A percentile compares a stretch with the other conserved stretches of the same genome.
Evolutionary conservation across 306 rosid genomes (phyloP).

Genomic region (Ormosia semicastrata): DNA sequence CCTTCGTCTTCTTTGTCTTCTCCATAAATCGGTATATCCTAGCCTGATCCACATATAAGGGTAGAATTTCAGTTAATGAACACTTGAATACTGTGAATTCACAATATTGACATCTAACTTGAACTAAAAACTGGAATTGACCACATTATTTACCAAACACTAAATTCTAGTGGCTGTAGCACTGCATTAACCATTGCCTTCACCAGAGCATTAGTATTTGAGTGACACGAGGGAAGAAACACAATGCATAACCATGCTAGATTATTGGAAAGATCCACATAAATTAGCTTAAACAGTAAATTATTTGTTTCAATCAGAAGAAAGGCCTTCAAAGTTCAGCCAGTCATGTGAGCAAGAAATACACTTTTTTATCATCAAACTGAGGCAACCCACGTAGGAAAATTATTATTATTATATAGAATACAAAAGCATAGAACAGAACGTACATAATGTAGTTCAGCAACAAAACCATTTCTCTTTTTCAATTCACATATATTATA

Average conservation of each 20-base stretch:
- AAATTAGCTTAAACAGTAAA: neutral
- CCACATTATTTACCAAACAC: neutral
- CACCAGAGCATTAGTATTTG: neutral
- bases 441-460: neutral
- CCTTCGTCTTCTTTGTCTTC: conserved; percentile 48
- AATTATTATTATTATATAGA: neutral
- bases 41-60: conserved; percentile 54
- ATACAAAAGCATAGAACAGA: neutral
- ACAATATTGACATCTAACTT: neutral
- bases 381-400: neutral
- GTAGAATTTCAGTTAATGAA: conserved; percentile 19
- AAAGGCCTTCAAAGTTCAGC: conserved; percentile 10
- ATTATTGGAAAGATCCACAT: neutral
- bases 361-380: neutral
- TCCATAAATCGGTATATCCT: conserved; percentile 66
- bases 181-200: neutral
- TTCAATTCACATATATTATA: neutral
- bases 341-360: conserved; percentile 1
- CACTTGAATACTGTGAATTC: neutral
- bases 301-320: conserved; percentile 1
- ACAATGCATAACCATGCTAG: neutral
- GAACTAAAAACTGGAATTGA: conserved; percentile 5
- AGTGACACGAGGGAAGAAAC: neutral
- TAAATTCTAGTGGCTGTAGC: neutral
- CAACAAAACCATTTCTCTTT: neutral